Evolutionary conservation across 176 grass and related monocot species (phyloP).

Genomic region (Zoysia pacifica): DNA sequence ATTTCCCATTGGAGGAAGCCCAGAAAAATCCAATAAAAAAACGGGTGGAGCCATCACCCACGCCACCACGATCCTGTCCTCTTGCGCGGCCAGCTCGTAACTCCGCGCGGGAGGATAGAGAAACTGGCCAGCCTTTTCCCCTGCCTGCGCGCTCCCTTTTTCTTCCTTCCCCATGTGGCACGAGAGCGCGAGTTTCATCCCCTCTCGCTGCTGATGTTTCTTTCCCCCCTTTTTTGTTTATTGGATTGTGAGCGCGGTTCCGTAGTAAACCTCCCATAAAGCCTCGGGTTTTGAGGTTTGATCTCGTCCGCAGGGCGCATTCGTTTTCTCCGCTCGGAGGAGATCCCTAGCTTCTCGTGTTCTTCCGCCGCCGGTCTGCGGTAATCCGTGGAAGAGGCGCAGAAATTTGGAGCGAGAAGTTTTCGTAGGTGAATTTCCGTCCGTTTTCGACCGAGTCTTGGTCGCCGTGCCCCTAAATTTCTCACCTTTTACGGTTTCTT

Average conservation of each 20-base stretch:
- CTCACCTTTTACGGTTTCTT: slow-evolving; percentile 29
- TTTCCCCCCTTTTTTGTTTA: background rate
- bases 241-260: background rate
- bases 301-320: slow-evolving; percentile 24
- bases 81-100: slow-evolving; percentile 40
- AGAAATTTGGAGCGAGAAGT: background rate
- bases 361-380: slow-evolving; percentile 18
- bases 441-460: slow-evolving; percentile 41
- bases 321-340: slow-evolving; percentile 16
- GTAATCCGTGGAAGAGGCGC: slow-evolving; percentile 13
- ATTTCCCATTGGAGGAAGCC: slow-evolving; percentile 10
- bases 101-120: slow-evolving; percentile 39
- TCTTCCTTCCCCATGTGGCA: slow-evolving; percentile 45
- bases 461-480: slow-evolving; percentile 11
- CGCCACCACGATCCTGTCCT: slow-evolving; percentile 51
- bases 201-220: background rate
- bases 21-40: slow-evolving; percentile 35
- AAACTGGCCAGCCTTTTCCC: slow-evolving; percentile 17
- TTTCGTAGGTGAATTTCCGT: slow-evolving; percentile 33
- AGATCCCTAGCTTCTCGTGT: slow-evolving; percentile 37
- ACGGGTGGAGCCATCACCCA: slow-evolving; percentile 40
- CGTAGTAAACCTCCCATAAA: slow-evolving; percentile 58
- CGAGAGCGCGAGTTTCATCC: slow-evolving; percentile 32
- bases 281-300: slow-evolving; percentile 21
- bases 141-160: background rate